These are phyloP conservation scores for Leptosphaerulina australis DNA, from an alignment of 2,329 filamentous ascomycete genomes.

Conservation along the genomic window DNA sequence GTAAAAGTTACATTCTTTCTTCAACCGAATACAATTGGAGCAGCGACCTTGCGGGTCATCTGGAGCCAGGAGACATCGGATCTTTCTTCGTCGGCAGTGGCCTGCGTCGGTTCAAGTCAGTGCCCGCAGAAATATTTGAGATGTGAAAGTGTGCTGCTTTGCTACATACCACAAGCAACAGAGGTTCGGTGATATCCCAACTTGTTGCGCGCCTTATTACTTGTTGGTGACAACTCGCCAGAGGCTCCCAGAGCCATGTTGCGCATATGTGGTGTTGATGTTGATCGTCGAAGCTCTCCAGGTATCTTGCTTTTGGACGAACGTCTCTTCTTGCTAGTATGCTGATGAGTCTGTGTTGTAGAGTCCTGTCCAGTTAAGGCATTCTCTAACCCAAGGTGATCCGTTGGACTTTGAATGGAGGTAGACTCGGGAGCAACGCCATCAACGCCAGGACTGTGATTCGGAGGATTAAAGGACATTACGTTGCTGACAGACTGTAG, in stretches of 20 bases:
- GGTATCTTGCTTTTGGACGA: conserved; percentile 49
- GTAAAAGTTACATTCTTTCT: conserved; percentile 92
- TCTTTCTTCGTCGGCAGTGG: conserved; percentile 91
- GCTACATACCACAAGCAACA: conserved; percentile 86
- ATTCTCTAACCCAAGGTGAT: conserved; percentile 28
- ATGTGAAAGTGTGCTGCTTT: neutral
- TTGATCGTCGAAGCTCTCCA: conserved; percentile 50
- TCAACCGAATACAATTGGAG: conserved; percentile 89
- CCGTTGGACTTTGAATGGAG: conserved; percentile 31
- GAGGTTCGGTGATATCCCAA: conserved; percentile 94
- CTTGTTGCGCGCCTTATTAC: conserved; percentile 82
- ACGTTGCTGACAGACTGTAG: conserved; percentile 39
- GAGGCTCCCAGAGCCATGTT: conserved; percentile 46
- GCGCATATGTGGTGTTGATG: conserved; percentile 57
- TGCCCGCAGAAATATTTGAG: conserved; percentile 1
- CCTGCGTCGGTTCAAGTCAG: conserved; percentile 59
- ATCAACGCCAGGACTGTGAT: conserved; percentile 36
- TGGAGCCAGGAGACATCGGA: conserved; percentile 80
- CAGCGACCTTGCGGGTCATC: conserved; percentile 78
- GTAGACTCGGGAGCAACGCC: conserved; percentile 32
- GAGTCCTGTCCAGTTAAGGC: conserved; percentile 28
- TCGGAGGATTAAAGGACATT: conserved; percentile 45
- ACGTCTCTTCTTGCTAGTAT: conserved; percentile 45
- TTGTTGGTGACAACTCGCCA: conserved; percentile 55
- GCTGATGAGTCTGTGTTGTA: conserved; percentile 29